Percentiles rank a stretch among this genome's conserved stretches.
phyloP scores from a whole-genome alignment of 2,329 filamentous ascomycete genomes.

The Apiospora kogelbergensis region DNA sequence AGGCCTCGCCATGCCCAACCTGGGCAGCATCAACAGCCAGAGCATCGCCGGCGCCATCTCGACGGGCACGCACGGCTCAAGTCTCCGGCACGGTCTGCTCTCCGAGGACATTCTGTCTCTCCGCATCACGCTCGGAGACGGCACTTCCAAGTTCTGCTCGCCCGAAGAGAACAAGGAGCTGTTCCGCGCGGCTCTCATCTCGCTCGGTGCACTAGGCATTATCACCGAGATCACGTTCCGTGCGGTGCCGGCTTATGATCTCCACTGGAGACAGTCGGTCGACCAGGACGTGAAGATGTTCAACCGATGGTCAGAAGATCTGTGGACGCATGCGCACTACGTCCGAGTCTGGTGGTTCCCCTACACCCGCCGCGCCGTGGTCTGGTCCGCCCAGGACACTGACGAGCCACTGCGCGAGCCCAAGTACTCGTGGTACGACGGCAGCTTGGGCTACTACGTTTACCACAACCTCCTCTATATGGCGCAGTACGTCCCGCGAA shows the following conservation, averaged over 20 bases:
- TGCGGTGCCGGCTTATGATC: slow-evolving; percentile 76
- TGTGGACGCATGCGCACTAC: slow-evolving; percentile 87
- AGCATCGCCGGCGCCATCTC: slow-evolving; percentile 89
- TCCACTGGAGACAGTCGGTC: slow-evolving; percentile 83
- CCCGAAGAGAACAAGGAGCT: slow-evolving; percentile 71
- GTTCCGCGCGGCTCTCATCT: slow-evolving; percentile 85
- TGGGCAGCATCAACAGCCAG: slow-evolving; percentile 94
- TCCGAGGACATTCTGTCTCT: slow-evolving; percentile 75
- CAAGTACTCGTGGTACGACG: slow-evolving; percentile 76
- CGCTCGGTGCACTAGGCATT: slow-evolving; percentile 86
- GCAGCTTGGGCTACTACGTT: slow-evolving; percentile 77
- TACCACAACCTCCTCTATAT: slow-evolving; percentile 90
- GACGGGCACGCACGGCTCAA: slow-evolving; percentile 92
- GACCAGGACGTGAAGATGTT: slow-evolving; percentile 69
- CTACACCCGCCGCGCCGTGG: slow-evolving; percentile 81
- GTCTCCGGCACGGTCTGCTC: slow-evolving; percentile 77
- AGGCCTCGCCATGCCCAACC: slow-evolving; percentile 83
- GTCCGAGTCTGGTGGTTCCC: slow-evolving; percentile 98
- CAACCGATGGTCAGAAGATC: slow-evolving; percentile 65
- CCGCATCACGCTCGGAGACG: slow-evolving; percentile 80
- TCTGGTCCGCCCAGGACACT: slow-evolving; percentile 86
- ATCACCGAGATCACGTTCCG: slow-evolving; percentile 86
- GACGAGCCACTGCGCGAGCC: slow-evolving; percentile 59
- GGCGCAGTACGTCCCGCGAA: slow-evolving; percentile 72
- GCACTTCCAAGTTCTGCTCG: slow-evolving; percentile 69